Percentiles rank a stretch among this genome's conserved stretches.
These are phyloP conservation scores for Choiromyces venosus DNA, from an alignment of 495 filamentous ascomycete genomes.

Conservation along the genomic window DNA sequence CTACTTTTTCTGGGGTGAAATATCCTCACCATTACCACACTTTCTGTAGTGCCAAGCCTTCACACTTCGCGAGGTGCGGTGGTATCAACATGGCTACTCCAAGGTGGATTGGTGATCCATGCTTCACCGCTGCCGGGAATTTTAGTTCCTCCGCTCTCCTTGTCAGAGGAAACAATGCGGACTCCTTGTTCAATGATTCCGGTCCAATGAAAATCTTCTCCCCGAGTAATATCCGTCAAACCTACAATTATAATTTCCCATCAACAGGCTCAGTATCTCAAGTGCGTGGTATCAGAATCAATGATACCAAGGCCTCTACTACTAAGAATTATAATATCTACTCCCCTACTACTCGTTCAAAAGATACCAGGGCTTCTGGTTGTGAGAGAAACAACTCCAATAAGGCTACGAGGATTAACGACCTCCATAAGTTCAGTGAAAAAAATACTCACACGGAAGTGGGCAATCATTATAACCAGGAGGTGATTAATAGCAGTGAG, in stretches of 20 bases:
- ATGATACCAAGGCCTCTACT: neutral
- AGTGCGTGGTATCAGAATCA: neutral
- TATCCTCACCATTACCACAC: neutral
- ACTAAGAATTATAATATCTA: neutral
- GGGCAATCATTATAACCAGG: neutral
- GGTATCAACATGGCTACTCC: neutral
- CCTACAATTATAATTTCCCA: neutral
- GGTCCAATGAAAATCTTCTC: neutral
- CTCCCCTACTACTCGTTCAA: neutral
- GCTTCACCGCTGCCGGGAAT: neutral
- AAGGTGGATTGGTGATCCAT: neutral
- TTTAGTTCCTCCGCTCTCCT: neutral
- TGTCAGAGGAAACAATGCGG: neutral
- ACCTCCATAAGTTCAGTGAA: neutral
- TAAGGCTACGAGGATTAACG: neutral
- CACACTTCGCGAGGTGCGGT: neutral
- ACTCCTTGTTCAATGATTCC: neutral
- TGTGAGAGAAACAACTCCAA: neutral
- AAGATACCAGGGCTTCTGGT: neutral
- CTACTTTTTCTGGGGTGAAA: neutral
- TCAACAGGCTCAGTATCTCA: neutral
- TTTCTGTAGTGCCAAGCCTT: neutral
- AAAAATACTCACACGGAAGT: neutral
- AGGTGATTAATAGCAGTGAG: neutral
- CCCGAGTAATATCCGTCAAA: neutral